Conservation (phyloP, 176 grass and related monocot genomes). For the Avena eriantha region DNA sequence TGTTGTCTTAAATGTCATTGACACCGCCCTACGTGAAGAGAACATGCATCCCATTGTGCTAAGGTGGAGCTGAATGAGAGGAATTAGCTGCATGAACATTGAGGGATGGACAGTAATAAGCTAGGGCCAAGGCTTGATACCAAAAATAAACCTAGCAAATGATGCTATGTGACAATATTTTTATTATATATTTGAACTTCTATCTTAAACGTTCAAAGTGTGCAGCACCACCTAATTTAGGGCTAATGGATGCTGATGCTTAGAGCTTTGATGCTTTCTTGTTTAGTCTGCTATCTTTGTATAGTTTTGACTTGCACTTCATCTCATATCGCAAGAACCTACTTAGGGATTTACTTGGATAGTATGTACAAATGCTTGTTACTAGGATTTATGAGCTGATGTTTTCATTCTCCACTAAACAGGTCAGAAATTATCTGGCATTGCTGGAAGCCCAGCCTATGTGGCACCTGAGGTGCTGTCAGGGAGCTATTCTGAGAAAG, state of each 20-base stretch:
- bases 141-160: neutral
- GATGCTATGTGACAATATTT: neutral
- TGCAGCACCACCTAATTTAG: neutral
- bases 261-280: neutral
- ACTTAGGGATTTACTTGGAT: neutral
- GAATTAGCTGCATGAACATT: neutral
- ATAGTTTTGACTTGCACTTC: neutral
- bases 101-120: neutral
- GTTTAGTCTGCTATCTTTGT: neutral
- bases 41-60: neutral
- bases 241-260: neutral
- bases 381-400: constrained; percentile 37
- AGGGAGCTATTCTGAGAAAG: constrained; percentile 86
- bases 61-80: neutral
- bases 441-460: constrained; percentile 95
- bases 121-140: neutral
- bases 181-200: neutral
- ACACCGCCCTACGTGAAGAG: neutral
- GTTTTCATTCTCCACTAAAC: constrained; percentile 27
- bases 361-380: constrained; percentile 14
- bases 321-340: neutral
- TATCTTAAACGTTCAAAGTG: neutral
- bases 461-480: constrained; percentile 92
- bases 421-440: constrained; percentile 91
- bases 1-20: constrained; percentile 12